phyloP scores from a whole-genome alignment of 306 rosid species.

The Pachyrhizus erosus region DNA sequence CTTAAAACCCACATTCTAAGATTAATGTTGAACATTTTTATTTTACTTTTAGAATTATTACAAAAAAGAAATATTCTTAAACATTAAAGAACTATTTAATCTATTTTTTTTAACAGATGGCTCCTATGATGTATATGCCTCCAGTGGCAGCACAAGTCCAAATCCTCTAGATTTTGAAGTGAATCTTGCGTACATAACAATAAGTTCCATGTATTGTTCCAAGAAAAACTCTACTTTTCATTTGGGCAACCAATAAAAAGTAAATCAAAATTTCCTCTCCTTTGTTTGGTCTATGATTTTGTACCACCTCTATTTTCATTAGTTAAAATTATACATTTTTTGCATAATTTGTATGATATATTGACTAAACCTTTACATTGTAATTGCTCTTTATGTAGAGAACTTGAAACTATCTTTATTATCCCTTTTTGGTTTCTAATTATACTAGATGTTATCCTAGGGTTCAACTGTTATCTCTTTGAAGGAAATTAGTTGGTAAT shows the following conservation, averaged over 20 bases:
- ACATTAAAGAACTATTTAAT: neutral
- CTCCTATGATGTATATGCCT: neutral
- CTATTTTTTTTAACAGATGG: neutral
- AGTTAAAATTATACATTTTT: neutral
- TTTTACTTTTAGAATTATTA: neutral
- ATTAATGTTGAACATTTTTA: neutral
- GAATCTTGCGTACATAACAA: neutral
- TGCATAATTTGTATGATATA: neutral
- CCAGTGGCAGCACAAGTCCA: constrained; percentile 4
- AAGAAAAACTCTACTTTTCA: neutral
- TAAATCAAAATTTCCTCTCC: neutral
- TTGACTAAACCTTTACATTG: neutral
- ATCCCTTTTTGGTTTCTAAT: neutral
- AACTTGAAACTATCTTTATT: neutral
- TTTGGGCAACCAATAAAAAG: neutral
- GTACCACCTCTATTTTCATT: too few species aligned
- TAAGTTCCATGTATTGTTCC: too few species aligned
- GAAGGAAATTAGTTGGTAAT: neutral
- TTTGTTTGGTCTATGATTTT: too few species aligned
- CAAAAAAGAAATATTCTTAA: neutral
- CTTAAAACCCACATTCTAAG: too few species aligned
- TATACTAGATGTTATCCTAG: neutral
- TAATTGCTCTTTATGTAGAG: neutral
- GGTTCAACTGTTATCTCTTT: neutral
- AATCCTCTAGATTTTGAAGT: neutral